phyloP scores from a whole-genome alignment of 2,329 filamentous ascomycete species.

The Aureobasidium namibiae region DNA sequence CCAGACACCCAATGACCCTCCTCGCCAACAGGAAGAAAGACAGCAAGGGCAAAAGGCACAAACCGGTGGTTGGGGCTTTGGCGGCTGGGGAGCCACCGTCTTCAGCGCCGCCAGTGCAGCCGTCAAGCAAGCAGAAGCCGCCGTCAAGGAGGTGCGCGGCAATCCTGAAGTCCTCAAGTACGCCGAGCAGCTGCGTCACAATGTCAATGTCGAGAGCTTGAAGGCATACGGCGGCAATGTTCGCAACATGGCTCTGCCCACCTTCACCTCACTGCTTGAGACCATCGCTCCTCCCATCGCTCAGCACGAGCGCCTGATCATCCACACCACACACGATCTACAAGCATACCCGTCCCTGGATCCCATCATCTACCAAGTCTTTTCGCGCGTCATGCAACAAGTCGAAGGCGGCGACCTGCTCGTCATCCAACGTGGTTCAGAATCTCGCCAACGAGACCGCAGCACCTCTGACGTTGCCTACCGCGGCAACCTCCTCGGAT shows the following conservation, averaged over 20 bases:
- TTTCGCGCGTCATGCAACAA: slow-evolving; percentile 95
- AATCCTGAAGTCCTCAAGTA: slow-evolving; percentile 95
- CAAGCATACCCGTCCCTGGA: slow-evolving; percentile 91
- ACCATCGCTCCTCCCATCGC: slow-evolving; percentile 94
- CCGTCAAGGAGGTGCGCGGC: slow-evolving; percentile 89
- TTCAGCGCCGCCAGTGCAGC: slow-evolving; percentile 75
- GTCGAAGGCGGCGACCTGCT: slow-evolving; percentile 93
- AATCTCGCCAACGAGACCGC: slow-evolving; percentile 55
- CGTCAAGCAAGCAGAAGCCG: slow-evolving; percentile 84
- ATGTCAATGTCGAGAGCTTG: slow-evolving; percentile 75
- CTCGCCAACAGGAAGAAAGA: not conserved
- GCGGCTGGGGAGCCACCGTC: slow-evolving; percentile 80
- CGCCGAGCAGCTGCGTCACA: slow-evolving; percentile 70
- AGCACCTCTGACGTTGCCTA: slow-evolving; percentile 54
- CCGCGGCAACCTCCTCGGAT: slow-evolving; percentile 34
- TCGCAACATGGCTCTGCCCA: slow-evolving; percentile 77
- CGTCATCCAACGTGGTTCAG: slow-evolving; percentile 87
- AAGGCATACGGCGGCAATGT: slow-evolving; percentile 79
- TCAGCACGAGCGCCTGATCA: slow-evolving; percentile 91
- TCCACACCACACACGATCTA: slow-evolving; percentile 95
- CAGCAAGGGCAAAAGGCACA: slow-evolving; percentile 19
- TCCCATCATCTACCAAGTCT: slow-evolving; percentile 82
- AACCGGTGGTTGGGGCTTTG: slow-evolving; percentile 44
- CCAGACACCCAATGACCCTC: slow-evolving; percentile 50
- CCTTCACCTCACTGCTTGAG: slow-evolving; percentile 89